phyloP scores from a whole-genome alignment of 2,329 filamentous ascomycete species.

The Dothidotthia symphoricarpi region DNA sequence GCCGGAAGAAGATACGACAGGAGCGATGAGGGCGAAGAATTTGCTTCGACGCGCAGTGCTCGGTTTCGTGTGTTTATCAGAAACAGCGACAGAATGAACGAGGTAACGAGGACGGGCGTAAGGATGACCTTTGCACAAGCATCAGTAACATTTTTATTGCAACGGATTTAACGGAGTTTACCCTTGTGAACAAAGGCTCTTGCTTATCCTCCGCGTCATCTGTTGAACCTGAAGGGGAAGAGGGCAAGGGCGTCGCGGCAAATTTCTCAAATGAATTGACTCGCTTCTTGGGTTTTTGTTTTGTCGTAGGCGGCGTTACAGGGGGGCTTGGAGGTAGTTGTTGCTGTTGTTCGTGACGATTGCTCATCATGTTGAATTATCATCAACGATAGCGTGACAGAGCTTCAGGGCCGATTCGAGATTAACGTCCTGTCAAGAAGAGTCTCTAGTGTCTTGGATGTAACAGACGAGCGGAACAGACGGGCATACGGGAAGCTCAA shows the following conservation, averaged over 20 bases:
- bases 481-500: no score
- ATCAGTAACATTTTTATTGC: neutral
- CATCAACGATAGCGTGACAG: neutral
- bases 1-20: constrained; percentile 24
- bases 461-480: no score
- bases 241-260: constrained; percentile 21
- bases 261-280: constrained; percentile 35
- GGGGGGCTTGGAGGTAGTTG: constrained; percentile 29
- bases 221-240: constrained; percentile 22
- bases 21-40: constrained; percentile 23
- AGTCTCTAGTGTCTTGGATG: neutral
- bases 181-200: constrained; percentile 27
- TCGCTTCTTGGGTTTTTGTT: constrained; percentile 24
- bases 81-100: constrained; percentile 64
- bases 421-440: neutral
- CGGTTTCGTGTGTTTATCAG: constrained; percentile 60
- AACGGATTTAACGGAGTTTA: constrained; percentile 1
- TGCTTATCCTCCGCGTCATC: constrained; percentile 14
- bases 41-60: constrained; percentile 46
- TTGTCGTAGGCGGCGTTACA: constrained; percentile 25
- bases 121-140: constrained; percentile 47
- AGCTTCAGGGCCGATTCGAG: neutral
- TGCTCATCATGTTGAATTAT: constrained; percentile 10
- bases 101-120: constrained; percentile 62
- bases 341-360: constrained; percentile 7